These are phyloP conservation scores for Populus tomentosa DNA, from an alignment of 441 rosid species.

Conservation along the genomic window DNA sequence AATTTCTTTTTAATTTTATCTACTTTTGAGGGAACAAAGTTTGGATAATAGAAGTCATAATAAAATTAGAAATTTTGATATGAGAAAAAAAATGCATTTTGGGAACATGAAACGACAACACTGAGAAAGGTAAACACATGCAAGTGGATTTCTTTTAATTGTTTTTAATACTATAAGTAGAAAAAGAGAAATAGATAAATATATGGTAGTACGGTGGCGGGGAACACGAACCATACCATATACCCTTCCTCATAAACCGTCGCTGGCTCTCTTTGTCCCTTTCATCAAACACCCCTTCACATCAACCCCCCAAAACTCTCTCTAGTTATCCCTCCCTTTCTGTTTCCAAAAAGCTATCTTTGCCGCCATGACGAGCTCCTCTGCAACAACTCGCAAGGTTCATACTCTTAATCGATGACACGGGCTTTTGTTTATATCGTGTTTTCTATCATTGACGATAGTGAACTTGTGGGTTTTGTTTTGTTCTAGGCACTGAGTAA, in stretches of 20 bases:
- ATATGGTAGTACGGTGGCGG: constrained; percentile 6
- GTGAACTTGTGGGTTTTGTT: neutral
- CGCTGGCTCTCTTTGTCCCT: constrained; percentile 20
- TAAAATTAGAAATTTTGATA: too few relatives aligned
- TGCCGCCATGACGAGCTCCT: constrained; percentile 71
- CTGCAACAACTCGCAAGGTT: constrained; percentile 82
- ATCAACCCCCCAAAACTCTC: neutral
- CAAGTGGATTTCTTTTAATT: neutral
- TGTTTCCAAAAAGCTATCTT: neutral
- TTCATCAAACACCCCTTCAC: constrained; percentile 19
- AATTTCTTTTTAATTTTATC: too few relatives aligned
- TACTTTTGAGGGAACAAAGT: too few relatives aligned
- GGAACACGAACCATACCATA: constrained; percentile 8
- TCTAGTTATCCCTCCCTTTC: neutral
- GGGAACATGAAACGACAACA: too few relatives aligned
- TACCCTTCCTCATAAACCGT: constrained; percentile 7
- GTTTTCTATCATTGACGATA: neutral
- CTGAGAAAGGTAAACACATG: too few relatives aligned
- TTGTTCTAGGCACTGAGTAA: constrained; percentile 71
- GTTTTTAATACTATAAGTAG: neutral
- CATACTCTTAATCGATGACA: too few relatives aligned
- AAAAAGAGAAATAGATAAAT: neutral
- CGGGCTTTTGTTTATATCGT: neutral
- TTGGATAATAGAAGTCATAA: too few relatives aligned
- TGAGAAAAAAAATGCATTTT: too few relatives aligned